Evolutionary conservation across 495 filamentous ascomycete genomes (phyloP).

Genomic region (Aspergillus nanangensis): DNA sequence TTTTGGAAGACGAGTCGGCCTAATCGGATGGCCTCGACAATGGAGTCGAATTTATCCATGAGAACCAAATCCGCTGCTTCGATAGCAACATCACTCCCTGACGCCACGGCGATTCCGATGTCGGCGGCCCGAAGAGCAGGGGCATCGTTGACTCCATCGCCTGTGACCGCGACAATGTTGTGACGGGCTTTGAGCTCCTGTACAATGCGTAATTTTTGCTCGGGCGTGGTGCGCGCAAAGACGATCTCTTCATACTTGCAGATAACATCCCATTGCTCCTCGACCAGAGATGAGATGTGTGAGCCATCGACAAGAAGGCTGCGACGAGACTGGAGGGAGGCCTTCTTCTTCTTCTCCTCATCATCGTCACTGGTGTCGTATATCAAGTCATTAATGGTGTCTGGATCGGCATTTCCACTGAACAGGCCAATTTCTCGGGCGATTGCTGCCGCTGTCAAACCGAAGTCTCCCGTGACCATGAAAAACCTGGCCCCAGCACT

Average conservation of each 20-base stretch:
- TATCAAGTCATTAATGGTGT: no score
- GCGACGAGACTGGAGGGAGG: slow-evolving; percentile 18
- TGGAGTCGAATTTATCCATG: slow-evolving; percentile 62
- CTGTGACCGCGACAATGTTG: slow-evolving; percentile 70
- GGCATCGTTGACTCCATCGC: slow-evolving; percentile 69
- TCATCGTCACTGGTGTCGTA: no score
- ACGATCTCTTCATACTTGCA: no score
- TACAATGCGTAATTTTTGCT: slow-evolving; percentile 74
- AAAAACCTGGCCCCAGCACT: slow-evolving; percentile 57
- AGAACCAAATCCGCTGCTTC: slow-evolving; percentile 91
- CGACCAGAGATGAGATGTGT: slow-evolving; percentile 54
- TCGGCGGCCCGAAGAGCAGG: slow-evolving; percentile 62
- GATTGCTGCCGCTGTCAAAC: slow-evolving; percentile 65
- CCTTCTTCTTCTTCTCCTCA: no score
- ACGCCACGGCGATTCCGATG: slow-evolving; percentile 64
- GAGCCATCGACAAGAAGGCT: slow-evolving; percentile 43
- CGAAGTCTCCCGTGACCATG: slow-evolving; percentile 69
- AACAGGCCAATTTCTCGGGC: slow-evolving; percentile 56
- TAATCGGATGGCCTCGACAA: slow-evolving; percentile 62
- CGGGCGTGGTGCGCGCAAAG: slow-evolving; percentile 70
- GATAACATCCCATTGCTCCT: slow-evolving; percentile 53
- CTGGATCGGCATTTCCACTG: no score
- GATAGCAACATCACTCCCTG: slow-evolving; percentile 54
- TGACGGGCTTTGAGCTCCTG: slow-evolving; percentile 56
- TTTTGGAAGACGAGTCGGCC: slow-evolving; percentile 53